Conservation (phyloP, 225 moss, liverwort and hornwort genomes). For the Bryoerythrophyllum caledonicum region DNA sequence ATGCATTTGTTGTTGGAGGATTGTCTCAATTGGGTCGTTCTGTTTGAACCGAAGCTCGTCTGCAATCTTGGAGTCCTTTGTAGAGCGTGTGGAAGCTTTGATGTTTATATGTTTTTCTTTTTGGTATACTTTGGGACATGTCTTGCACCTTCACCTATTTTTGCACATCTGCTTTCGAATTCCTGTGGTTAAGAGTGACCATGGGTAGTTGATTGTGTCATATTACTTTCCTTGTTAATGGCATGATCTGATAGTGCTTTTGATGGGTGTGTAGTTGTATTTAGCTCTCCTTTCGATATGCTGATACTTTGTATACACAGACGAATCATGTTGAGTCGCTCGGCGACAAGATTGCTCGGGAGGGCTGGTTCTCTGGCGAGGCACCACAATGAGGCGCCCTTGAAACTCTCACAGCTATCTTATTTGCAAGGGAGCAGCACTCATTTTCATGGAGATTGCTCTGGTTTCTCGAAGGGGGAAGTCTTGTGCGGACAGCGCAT, state of each 20-base stretch:
- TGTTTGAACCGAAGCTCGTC: neutral
- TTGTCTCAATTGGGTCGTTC: neutral
- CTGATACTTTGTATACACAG: slow-evolving; percentile 25
- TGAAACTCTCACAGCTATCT: slow-evolving; percentile 13
- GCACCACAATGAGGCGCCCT: slow-evolving; percentile 25
- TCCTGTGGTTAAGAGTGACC: neutral
- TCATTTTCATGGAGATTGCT: slow-evolving; percentile 26
- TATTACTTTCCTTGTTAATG: neutral
- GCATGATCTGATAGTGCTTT: neutral
- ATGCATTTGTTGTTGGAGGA: neutral
- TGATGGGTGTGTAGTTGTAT: neutral
- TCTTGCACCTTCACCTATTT: neutral
- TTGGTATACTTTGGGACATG: slow-evolving; percentile 1
- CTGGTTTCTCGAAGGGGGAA: slow-evolving; percentile 14
- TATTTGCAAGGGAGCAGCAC: slow-evolving; percentile 14
- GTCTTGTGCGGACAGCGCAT: slow-evolving; percentile 30
- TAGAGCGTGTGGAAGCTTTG: neutral
- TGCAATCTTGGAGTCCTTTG: neutral
- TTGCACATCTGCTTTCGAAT: neutral
- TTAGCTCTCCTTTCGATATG: neutral
- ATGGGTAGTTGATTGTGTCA: slow-evolving; percentile 7
- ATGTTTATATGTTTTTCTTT: neutral
- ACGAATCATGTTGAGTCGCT: slow-evolving; percentile 47
- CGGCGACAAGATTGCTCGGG: slow-evolving; percentile 27
- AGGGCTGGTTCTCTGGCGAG: slow-evolving; percentile 27